A percentile compares a stretch with the other conserved stretches of the same genome.
These are phyloP conservation scores for Syzygium grande DNA, from an alignment of 345 rosid genomes.

Conservation along the genomic window DNA sequence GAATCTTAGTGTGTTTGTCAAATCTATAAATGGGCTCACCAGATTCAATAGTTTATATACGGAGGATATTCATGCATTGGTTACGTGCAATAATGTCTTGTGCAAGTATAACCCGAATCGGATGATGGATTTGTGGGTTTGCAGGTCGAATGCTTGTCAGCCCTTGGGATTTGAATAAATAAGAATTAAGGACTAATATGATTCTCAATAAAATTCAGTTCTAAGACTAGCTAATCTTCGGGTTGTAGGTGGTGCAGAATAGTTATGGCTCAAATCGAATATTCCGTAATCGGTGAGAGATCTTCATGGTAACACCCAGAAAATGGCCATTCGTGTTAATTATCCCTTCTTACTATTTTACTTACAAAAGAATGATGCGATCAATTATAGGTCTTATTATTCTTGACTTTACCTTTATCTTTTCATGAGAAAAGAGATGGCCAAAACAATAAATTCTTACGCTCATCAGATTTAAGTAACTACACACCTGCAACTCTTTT, in stretches of 20 bases:
- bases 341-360: background rate
- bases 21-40: background rate
- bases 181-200: background rate
- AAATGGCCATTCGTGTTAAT: background rate
- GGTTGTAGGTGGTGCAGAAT: background rate
- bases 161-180: background rate
- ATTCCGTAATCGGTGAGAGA: fast-evolving
- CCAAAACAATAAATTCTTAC: background rate
- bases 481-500: background rate
- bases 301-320: fast-evolving
- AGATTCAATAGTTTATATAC: background rate
- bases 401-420: background rate
- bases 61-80: background rate
- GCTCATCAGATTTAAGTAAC: background rate
- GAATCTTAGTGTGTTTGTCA: background rate
- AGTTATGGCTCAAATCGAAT: background rate
- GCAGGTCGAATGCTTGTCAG: too few species aligned
- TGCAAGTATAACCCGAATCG: background rate
- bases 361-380: background rate
- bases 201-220: background rate
- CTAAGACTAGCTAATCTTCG: background rate
- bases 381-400: background rate
- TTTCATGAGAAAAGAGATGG: background rate
- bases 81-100: background rate
- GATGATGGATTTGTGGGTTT: background rate